Evolutionary conservation across 2,329 filamentous ascomycete genomes (phyloP).

Genomic region (Pseudogymnoascus destructans): DNA sequence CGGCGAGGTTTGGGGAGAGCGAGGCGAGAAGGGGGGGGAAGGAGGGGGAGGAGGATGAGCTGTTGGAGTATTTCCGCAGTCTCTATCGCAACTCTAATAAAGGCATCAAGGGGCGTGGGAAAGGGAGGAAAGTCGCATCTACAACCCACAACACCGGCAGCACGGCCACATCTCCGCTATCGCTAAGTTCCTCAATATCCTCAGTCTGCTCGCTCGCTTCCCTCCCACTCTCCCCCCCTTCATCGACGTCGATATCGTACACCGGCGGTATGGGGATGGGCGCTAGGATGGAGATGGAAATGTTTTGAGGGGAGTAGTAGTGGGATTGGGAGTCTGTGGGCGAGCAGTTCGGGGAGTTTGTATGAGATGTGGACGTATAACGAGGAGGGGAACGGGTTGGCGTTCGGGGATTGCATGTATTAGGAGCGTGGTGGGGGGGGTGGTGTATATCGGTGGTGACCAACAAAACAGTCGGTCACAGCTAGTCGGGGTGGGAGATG

Average conservation of each 20-base stretch:
- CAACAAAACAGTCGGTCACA: too few relatives aligned
- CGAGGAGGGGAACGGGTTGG: not conserved
- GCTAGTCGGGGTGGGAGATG: too few relatives aligned
- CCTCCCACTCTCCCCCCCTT: not conserved
- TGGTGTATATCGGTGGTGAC: too few relatives aligned
- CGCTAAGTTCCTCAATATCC: not conserved
- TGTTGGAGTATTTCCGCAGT: slow-evolving; percentile 72
- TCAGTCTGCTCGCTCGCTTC: not conserved
- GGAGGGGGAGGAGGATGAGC: slow-evolving; percentile 46
- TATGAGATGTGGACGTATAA: not conserved
- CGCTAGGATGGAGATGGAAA: slow-evolving; percentile 15
- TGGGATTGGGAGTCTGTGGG: not conserved
- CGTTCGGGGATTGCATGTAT: not conserved
- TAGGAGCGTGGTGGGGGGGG: not conserved
- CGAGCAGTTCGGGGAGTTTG: not conserved
- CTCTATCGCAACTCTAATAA: slow-evolving; percentile 98
- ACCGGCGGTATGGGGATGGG: not conserved
- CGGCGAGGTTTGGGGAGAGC: slow-evolving; percentile 45
- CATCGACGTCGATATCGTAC: not conserved
- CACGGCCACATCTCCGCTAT: too few relatives aligned
- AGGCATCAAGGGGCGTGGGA: slow-evolving; percentile 91
- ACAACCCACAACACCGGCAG: too few relatives aligned
- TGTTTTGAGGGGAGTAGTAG: too few relatives aligned
- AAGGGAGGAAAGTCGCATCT: slow-evolving; percentile 65
- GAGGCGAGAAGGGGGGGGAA: not conserved